phyloP scores from a whole-genome alignment of 257 asterid species.

The Handroanthus guayacan region DNA sequence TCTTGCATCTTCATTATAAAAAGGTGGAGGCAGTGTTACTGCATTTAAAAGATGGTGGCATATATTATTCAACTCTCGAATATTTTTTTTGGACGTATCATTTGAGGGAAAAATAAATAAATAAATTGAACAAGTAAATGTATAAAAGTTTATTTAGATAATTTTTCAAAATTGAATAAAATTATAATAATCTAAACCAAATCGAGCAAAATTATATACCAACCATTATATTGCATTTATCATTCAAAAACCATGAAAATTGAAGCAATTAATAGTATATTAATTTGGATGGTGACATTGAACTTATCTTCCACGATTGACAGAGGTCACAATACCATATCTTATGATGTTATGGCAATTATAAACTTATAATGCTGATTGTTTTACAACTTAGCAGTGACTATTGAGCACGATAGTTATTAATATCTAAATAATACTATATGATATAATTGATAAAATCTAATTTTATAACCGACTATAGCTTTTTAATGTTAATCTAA shows the following conservation, averaged over 20 bases:
- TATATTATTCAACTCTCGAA: too few relatives aligned
- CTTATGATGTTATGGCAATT: slow-evolving; percentile 7
- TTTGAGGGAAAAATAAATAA: too few relatives aligned
- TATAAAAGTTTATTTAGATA: too few relatives aligned
- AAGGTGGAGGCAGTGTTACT: too few relatives aligned
- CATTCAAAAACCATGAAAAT: not conserved
- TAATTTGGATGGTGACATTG: slow-evolving; percentile 19
- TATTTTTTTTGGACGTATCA: too few relatives aligned
- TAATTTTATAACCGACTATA: not conserved
- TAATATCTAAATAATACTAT: not conserved
- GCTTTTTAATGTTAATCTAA: not conserved
- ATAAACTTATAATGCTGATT: slow-evolving; percentile 2
- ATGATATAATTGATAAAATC: not conserved
- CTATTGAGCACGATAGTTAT: slow-evolving; percentile 23
- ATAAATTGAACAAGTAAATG: too few relatives aligned
- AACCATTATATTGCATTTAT: not conserved
- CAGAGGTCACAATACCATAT: not conserved
- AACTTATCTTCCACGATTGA: slow-evolving; percentile 31
- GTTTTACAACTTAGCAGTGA: slow-evolving; percentile 24
- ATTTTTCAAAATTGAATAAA: too few relatives aligned
- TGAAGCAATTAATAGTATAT: not conserved
- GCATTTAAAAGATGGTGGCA: too few relatives aligned
- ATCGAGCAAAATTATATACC: too few relatives aligned
- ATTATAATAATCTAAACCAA: too few relatives aligned
- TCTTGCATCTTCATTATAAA: too few relatives aligned